A percentile compares a stretch with the other conserved stretches of the same genome.
Evolutionary conservation across 1,284 basidiomycete species (phyloP).

Genomic region (Sanghuangporus weigelae): DNA sequence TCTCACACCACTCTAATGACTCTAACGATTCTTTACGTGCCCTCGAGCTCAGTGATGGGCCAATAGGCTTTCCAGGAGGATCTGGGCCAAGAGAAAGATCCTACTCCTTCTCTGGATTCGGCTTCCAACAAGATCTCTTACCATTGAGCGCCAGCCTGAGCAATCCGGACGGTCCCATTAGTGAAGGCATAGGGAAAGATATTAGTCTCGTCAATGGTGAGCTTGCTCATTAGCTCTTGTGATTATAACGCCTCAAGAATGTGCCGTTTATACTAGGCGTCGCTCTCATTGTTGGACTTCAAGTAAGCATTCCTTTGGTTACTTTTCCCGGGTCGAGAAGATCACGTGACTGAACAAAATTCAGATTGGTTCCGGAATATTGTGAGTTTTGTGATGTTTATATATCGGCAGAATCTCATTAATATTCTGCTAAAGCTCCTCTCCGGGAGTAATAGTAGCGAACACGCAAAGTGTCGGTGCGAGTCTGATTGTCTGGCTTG

Average conservation of each 20-base stretch:
- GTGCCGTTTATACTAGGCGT: conserved; percentile 49
- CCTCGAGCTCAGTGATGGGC: conserved; percentile 68
- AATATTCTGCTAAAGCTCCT: conserved; percentile 49
- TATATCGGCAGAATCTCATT: background rate
- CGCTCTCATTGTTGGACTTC: conserved; percentile 76
- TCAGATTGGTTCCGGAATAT: conserved; percentile 88
- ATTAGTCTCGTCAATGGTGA: conserved; percentile 75
- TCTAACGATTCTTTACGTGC: conserved; percentile 73
- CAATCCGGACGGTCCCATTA: conserved; percentile 48
- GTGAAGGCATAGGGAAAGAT: conserved; percentile 56
- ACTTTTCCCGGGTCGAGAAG: conserved; percentile 1
- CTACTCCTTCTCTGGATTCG: conserved; percentile 72
- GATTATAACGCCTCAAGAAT: conserved; percentile 3
- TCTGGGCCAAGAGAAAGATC: conserved; percentile 40
- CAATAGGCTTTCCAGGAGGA: conserved; percentile 33
- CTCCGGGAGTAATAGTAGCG: conserved; percentile 85
- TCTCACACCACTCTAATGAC: conserved; percentile 49
- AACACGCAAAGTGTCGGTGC: conserved; percentile 84
- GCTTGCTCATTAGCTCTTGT: conserved; percentile 21
- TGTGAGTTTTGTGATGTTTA: conserved; percentile 48
- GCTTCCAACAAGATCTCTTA: conserved; percentile 72
- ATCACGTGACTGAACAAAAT: conserved; percentile 14
- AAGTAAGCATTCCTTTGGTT: conserved; percentile 37
- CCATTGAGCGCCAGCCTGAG: conserved; percentile 73
- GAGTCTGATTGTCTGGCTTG: conserved; percentile 75